Base-by-base conservation (phyloP, 73 alveolate species). In the Tetrahymena thermophila region DNA sequence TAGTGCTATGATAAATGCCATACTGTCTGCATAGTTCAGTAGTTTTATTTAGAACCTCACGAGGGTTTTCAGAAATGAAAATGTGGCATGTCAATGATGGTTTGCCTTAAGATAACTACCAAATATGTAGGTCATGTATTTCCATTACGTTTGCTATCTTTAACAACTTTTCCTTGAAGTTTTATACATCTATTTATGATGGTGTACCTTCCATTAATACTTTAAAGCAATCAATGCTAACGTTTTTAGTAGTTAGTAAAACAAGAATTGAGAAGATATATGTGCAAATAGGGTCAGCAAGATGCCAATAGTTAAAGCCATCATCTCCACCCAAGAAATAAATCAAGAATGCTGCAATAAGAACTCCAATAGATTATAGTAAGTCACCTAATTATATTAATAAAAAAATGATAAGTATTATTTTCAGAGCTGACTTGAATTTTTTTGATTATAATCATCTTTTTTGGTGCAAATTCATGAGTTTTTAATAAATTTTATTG, bases 191-290 rank as follows among this genome's bases (percentile, higher is more conserved):
- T 44, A 95, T 95, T 85, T 94, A 89, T 43, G 94, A 34, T 44
- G 99, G 99, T 0, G 98, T 85, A 17, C 98, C 99, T 93, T 98
- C 99, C 98, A 98, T 97, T 34, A 98, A 94, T 15, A 98, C 99
- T 95, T 94, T 94, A 40, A 98, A 42, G 89, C 99, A 98, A 94
- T 98, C 99, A 94, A 95, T 97, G 56, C 98, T 93, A 43, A 98
- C 97, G 19, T 97, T 97, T 35, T 98, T 95, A n/a, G 99, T 98
- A n/a, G 99, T 98, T 56, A 98, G 96, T 50, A 98, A 96, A 40
- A 98, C 99, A 57, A 98, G 94, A 35, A 98, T 94, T 93, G 99
- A 96, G 96, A 98, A 98, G 8, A 98, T 71, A 96, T 96, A 98
- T 10, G 99, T 98, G 93, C 99, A 98, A 35, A 98, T 85, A 19